Evolutionary conservation across 1,284 basidiomycete species (phyloP).

Genomic region (Ustilago cynodontis): DNA sequence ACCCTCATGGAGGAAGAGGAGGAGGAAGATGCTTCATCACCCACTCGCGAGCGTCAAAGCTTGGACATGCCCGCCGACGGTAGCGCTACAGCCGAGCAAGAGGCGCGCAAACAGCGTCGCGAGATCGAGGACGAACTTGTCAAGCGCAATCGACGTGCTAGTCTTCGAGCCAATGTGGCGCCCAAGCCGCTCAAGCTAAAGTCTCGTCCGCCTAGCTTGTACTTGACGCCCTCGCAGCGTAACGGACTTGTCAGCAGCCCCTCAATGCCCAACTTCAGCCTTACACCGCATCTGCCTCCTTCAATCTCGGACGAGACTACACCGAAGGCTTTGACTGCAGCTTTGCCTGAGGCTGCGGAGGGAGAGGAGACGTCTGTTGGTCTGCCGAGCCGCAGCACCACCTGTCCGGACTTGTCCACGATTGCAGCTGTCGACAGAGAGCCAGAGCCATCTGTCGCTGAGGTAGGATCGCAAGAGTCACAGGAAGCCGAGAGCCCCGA

Average conservation of each 20-base stretch:
- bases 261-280: constrained; percentile 43
- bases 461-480: background rate
- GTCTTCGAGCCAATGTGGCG: constrained; percentile 53
- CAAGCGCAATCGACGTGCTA: constrained; percentile 55
- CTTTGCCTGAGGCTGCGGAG: constrained; percentile 14
- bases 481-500: constrained; percentile 1
- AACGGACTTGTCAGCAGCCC: constrained; percentile 36
- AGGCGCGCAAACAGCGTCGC: constrained; percentile 40
- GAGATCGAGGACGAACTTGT: constrained; percentile 54
- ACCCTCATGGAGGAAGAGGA: constrained; percentile 65
- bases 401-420: constrained; percentile 28
- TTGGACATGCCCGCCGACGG: constrained; percentile 41
- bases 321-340: constrained; percentile 14
- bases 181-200: constrained; percentile 65
- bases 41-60: constrained; percentile 41
- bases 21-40: constrained; percentile 57
- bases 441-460: background rate
- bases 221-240: constrained; percentile 42
- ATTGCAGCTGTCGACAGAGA: background rate
- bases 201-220: constrained; percentile 61
- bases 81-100: constrained; percentile 17
- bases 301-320: constrained; percentile 32
- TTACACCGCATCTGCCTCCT: constrained; percentile 17
- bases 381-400: constrained; percentile 39
- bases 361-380: constrained; percentile 7